phyloP scores from a whole-genome alignment of 805 yeast species.

The Saturnispora silvae region DNA sequence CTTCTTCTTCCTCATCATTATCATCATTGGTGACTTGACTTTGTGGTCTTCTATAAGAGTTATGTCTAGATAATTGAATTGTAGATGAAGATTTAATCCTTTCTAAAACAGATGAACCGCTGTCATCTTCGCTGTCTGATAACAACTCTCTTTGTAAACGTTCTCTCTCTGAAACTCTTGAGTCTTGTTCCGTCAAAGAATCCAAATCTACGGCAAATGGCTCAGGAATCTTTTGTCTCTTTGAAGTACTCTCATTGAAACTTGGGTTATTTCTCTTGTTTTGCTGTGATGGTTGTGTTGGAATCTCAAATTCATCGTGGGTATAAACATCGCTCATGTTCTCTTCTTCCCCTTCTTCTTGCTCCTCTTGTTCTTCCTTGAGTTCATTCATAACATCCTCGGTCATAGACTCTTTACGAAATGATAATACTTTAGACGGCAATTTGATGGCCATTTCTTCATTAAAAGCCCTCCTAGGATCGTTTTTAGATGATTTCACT shows the following conservation, averaged over 20 bases:
- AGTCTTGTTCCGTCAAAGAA: conserved; percentile 7
- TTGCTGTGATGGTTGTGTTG: conserved; percentile 3
- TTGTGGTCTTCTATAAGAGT: conserved; percentile 2
- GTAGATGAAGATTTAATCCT: conserved; percentile 17
- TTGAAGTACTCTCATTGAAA: conserved; percentile 12
- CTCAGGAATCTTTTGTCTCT: conserved; percentile 11
- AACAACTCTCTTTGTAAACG: conserved; percentile 14
- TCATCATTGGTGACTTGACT: background rate
- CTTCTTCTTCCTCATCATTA: conserved; percentile 10
- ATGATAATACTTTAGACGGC: conserved; percentile 10
- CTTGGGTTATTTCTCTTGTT: too few species aligned
- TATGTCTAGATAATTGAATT: conserved; percentile 47
- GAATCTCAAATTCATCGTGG: conserved; percentile 17
- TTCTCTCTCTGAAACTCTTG: conserved; percentile 1
- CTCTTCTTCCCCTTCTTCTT: background rate
- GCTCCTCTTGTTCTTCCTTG: conserved; percentile 17
- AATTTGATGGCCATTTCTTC: conserved; percentile 12
- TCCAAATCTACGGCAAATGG: conserved; percentile 5
- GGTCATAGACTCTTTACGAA: conserved; percentile 8
- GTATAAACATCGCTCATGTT: conserved; percentile 17
- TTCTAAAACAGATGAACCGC: conserved; percentile 29
- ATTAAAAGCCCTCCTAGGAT: conserved; percentile 12
- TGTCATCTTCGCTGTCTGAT: conserved; percentile 24
- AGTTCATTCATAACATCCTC: conserved; percentile 8
- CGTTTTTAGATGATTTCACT: conserved; percentile 5